Evolutionary conservation across 495 filamentous ascomycete species (phyloP), one percentile per base, ranked within the genome.

Genomic region (Venustampulla echinocandica): DNA sequence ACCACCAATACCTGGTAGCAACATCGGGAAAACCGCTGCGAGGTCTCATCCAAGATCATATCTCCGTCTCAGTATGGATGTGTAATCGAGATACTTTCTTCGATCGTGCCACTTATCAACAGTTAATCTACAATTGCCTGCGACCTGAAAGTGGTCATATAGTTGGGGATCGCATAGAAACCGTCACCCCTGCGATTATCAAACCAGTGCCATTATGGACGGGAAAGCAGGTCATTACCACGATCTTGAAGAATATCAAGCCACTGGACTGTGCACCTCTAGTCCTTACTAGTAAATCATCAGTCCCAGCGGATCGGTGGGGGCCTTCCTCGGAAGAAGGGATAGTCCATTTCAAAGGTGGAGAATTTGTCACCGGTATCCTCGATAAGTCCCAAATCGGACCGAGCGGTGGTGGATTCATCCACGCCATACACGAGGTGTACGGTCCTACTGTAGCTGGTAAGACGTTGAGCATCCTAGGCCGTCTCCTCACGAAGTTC

Each of bases 31-130:
- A 95, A 55, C 93, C 93, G 0, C 73, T 99, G 34, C 73, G 93
- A 75, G 93, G 93, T 76, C 68, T 99, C 37, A 99, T 99, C 63
- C 93, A 99, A 64, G 93, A 99, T 76, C 93, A 99, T 62, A 82
- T 99, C 46, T 94, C 89, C 2, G 90, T 99, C 64, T 85, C 85
- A 15, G 86, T 94, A 2, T 83, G 81, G 70, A 74, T 99, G 46
- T 94, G 89, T 32, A 93, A 80, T 59, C 80, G 84, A 60, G 93
- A 99, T 63, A 87, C 81, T n/a, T 87, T 96, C 57, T 95, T 97
- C 52, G 81, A 84, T 44, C 71, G 80, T 49, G 81, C 84, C n/a
- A 80, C 87, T 43, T 97, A 95, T 61, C 84, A 96, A 48, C 85
- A 97, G 61, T 74, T 99, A 19, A 65, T 99, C 10, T 97, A 96